Conservation (phyloP, 768 basidiomycete genomes). For the Psilocybe cyanescens region DNA sequence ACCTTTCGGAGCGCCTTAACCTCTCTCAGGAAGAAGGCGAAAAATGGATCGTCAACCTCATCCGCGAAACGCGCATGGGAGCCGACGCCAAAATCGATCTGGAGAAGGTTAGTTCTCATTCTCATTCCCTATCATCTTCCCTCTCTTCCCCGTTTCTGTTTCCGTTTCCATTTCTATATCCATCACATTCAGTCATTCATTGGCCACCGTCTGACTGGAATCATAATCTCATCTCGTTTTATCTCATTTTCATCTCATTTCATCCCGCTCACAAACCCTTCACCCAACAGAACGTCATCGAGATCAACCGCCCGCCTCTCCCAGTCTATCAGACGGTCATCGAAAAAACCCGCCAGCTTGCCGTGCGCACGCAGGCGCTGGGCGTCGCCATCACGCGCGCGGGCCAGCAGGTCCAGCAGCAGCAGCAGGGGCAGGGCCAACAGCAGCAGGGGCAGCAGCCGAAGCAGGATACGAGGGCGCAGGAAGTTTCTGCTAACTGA, state of each 20-base stretch:
- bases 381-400: slow-evolving; percentile 67
- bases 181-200: no score
- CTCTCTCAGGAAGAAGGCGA: slow-evolving; percentile 95
- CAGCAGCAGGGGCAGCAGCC: not conserved
- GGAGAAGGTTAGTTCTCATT: slow-evolving; percentile 67
- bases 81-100: slow-evolving; percentile 98
- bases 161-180: no score
- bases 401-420: slow-evolving; percentile 2
- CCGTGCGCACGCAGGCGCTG: slow-evolving; percentile 88
- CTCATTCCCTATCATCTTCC: no score
- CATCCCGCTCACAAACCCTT: slow-evolving; percentile 1
- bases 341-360: slow-evolving; percentile 91
- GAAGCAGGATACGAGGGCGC: not conserved
- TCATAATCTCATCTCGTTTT: no score
- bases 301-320: slow-evolving; percentile 88
- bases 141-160: no score
- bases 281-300: slow-evolving; percentile 84
- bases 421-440: not conserved
- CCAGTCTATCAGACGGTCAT: slow-evolving; percentile 95
- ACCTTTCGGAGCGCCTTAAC: slow-evolving; percentile 92
- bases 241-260: not conserved
- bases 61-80: slow-evolving; percentile 95
- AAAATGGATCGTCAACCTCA: slow-evolving; percentile 99
- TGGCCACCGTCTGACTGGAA: no score
- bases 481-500: not conserved